These are phyloP conservation scores for Trichoderma sp. DNA, from an alignment of 2,329 filamentous ascomycete species.

Conservation along the genomic window DNA sequence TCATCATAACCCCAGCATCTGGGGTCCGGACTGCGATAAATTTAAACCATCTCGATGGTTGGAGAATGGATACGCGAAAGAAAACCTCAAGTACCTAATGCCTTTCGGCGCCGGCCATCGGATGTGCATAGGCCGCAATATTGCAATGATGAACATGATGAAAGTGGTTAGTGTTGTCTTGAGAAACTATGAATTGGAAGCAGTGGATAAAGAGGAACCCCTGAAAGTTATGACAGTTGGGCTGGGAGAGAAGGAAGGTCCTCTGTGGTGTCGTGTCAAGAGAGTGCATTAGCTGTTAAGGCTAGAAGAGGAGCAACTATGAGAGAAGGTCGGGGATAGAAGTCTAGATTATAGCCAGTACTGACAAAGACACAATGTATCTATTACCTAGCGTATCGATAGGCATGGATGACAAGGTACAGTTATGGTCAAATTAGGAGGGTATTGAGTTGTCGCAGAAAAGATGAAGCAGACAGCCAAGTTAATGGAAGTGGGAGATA, in stretches of 20 bases:
- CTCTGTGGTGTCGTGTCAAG: neutral
- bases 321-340: no score
- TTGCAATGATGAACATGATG: neutral
- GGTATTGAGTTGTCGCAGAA: no score
- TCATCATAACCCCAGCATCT: neutral
- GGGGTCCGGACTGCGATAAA: neutral
- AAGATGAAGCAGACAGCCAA: no score
- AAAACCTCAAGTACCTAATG: neutral
- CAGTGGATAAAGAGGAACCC: neutral
- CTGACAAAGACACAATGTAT: no score
- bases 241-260: neutral
- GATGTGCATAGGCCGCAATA: neutral
- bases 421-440: no score
- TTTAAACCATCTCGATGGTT: neutral
- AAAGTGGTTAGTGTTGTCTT: neutral
- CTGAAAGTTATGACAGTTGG: neutral
- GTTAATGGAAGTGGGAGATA: no score
- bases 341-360: no score
- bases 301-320: no score
- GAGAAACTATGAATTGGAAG: neutral
- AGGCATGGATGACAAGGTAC: no score
- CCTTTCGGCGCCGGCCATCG: neutral
- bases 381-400: no score
- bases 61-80: neutral
- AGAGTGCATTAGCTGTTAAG: neutral